phyloP scores from a whole-genome alignment of 768 basidiomycete genomes.

The Macrolepiota dolichaula region DNA sequence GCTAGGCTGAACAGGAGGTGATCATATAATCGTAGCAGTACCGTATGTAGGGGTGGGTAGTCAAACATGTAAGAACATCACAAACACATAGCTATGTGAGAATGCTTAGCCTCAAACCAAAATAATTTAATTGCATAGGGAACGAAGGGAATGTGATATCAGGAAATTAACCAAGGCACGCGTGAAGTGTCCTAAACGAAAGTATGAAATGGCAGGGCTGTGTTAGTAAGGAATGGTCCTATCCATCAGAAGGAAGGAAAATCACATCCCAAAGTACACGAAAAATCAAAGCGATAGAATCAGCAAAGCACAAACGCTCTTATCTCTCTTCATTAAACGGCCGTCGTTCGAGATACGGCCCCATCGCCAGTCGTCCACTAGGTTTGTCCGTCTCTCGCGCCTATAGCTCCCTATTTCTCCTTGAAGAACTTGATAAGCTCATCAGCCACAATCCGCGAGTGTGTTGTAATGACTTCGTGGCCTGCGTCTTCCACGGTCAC shows the following conservation, averaged over 20 bases:
- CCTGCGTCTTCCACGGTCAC: slow-evolving; percentile 48
- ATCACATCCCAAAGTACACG: not conserved
- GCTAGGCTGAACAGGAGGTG: not conserved
- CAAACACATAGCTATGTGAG: not conserved
- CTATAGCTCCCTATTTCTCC: not conserved
- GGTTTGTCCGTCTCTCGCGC: not conserved
- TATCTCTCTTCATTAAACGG: not conserved
- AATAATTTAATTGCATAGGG: not conserved
- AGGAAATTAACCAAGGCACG: not conserved
- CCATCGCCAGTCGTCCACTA: not conserved
- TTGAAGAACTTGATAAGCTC: slow-evolving; percentile 15
- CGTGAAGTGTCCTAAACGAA: not conserved
- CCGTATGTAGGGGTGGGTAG: not conserved
- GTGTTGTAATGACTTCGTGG: slow-evolving; percentile 50
- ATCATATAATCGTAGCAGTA: slow-evolving; percentile 8
- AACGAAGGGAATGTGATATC: not conserved
- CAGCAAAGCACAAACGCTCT: not conserved
- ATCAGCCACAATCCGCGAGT: slow-evolving; percentile 30
- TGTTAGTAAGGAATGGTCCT: not conserved
- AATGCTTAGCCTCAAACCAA: not conserved
- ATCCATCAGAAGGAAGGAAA: not conserved
- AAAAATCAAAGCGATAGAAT: not conserved
- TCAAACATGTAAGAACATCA: not conserved
- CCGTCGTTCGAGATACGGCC: not conserved
- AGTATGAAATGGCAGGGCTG: not conserved